Evolutionary conservation across 805 yeast genomes (phyloP), one percentile per base, ranked within the genome.

Genomic region (Komagataella pseudopastoris): DNA sequence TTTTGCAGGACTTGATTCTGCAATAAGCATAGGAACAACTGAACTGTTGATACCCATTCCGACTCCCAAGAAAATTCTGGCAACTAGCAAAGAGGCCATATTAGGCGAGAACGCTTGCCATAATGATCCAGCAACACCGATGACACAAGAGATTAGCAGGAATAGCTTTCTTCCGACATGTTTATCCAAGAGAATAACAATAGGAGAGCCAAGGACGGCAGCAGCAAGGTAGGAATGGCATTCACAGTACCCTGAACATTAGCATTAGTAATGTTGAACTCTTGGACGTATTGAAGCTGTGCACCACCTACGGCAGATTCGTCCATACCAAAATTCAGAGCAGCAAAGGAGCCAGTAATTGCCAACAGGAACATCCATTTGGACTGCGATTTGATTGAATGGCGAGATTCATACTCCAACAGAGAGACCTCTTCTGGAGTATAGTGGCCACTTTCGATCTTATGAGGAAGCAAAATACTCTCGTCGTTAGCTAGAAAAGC

Each of bases 291-390:
- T 60, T 77, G 78, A 50, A 83, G 64, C 51, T 76, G 71, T 6
- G 89, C 89, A 56, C 90, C 90, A 58, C 82, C 83, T 53, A 83
- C 77, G 17, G 83, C 88, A 4, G 86, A 71, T 63, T 83, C 88
- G 65, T 83, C 89, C 82, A 84, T 83, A 63, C 90, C 89, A 63
- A 82, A 88, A 44, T 83, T 83, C 18, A 85, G 85, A 18, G 89
- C 89, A 50, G 85, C 84, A 77, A 83, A 74, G 1, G 88, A 82
- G n/a, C 85, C 80, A 55, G 81, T 74, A 14, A 81, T 72, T 51
- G 83, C 77, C 52, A 83, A 77, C 54, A 70, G 77, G 55, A 75
- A 63, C 58, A 83, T 67, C 53, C 72, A 77, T 6, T 59, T 56
- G 20, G 69, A 70, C 62, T 30, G 39, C 5, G 39, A 30, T 14